Percentiles rank a stretch among this genome's conserved stretches.
Evolutionary conservation across 2,329 filamentous ascomycete genomes (phyloP).

Genomic region (Trichophyton schoenleinii): DNA sequence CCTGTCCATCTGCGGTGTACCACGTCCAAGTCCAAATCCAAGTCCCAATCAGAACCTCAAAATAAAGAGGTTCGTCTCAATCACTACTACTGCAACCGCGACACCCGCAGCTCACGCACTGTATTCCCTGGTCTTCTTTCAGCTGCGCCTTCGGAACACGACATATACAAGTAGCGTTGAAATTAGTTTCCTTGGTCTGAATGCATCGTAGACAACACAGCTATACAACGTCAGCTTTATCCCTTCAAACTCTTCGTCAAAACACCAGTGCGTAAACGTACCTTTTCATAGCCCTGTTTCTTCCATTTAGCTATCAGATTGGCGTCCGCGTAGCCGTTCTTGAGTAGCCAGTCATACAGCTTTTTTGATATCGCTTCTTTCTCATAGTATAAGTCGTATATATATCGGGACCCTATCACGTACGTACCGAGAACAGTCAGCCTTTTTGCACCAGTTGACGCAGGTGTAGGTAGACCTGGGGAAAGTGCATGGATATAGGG

Average conservation of each 20-base stretch:
- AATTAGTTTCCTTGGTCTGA: constrained; percentile 99
- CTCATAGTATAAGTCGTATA: constrained; percentile 96
- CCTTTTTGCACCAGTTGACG: not conserved
- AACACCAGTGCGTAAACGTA: constrained; percentile 25
- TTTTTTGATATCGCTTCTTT: constrained; percentile 88
- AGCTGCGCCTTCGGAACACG: constrained; percentile 80
- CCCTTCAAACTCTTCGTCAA: too few species aligned
- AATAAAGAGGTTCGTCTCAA: constrained; percentile 27
- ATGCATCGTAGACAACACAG: constrained; percentile 91
- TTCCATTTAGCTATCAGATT: constrained; percentile 99
- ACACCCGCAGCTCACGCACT: constrained; percentile 93
- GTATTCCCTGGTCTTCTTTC: constrained; percentile 78
- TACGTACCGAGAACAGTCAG: not conserved
- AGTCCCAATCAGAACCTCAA: not conserved
- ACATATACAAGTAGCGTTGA: constrained; percentile 94
- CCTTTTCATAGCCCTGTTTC: constrained; percentile 98
- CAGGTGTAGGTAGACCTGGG: not conserved
- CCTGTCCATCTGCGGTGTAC: not conserved
- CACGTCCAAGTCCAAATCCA: not conserved
- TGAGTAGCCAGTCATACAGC: constrained; percentile 90
- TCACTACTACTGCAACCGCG: constrained; percentile 80
- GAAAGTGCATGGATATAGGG: not conserved
- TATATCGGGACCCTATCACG: constrained; percentile 56
- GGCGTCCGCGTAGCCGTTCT: constrained; percentile 90
- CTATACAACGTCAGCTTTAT: constrained; percentile 31